Evolutionary conservation across 768 basidiomycete species (phyloP), one percentile per base, ranked within the genome.

Genomic region (Mycena vitilis): DNA sequence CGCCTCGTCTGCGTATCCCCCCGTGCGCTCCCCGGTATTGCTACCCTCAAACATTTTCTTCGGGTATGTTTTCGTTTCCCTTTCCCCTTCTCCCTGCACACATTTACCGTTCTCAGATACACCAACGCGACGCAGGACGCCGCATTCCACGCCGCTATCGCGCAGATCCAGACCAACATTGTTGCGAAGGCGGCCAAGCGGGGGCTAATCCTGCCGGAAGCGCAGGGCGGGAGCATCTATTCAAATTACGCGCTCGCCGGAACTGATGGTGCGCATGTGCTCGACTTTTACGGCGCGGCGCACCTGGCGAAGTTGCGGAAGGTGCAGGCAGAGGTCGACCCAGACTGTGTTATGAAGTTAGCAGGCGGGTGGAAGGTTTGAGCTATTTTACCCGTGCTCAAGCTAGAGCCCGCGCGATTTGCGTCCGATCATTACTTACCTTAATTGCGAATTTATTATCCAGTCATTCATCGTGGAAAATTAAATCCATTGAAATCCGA

Each of bases 1-100:
- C 11, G 4, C 13, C 51, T 68, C 60, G 4, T 68, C 67, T 11
- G 67, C 67, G n/a, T 68, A 68, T 20, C 67, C 67, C 1, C 67
- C 67, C 30, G 49, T 68, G 5, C 61, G 67, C 0, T 53, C 56
- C 8, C 67, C 61, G 13, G 61, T 68, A 1, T 20, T 68, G 16
- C 61, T 68, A 4, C 67, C 67, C 1, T 68, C 67, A 13, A 68
- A 68, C 40, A 68, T 68, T 23, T 68, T 68, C 34, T 68, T 68
- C 18, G 67, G 67, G 67, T 63, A 30, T 12, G 22, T 40, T 54
- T 37, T 30, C 20, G 20, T 51, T 12, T 30, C n/a, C n/a, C n/a
- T n/a, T n/a, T n/a, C n/a, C n/a, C n/a, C n/a, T n/a, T n/a, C n/a
- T n/a, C n/a, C n/a, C n/a, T n/a, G n/a, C n/a, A n/a, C n/a, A n/a